These are phyloP conservation scores for Crotalaria pallida DNA, from an alignment of 306 rosid species.

Conservation along the genomic window DNA sequence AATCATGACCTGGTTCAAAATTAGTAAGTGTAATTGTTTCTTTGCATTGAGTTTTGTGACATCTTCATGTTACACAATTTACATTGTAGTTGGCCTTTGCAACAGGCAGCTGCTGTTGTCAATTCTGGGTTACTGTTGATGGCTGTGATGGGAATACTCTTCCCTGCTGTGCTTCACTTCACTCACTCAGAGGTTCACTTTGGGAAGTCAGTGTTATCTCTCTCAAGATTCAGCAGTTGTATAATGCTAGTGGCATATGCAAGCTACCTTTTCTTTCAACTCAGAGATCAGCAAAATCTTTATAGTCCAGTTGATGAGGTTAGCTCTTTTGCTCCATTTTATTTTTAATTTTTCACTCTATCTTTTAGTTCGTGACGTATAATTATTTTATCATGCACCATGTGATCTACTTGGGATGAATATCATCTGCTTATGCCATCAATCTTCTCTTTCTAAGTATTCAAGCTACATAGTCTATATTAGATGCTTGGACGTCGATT, in stretches of 20 bases:
- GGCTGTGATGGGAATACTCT: conserved; percentile 90
- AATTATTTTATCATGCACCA: neutral
- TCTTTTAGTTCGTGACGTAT: neutral
- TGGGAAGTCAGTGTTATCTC: conserved; percentile 72
- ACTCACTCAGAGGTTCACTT: conserved; percentile 76
- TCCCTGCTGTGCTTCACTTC: conserved; percentile 92
- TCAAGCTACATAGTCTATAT: neutral
- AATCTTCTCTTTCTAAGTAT: neutral
- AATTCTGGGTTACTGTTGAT: conserved; percentile 83
- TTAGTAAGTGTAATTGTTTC: conserved; percentile 14
- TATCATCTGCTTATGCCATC: neutral
- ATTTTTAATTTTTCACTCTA: neutral
- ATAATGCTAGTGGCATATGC: conserved; percentile 81
- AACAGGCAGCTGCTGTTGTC: conserved; percentile 77
- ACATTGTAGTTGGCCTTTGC: conserved; percentile 28
- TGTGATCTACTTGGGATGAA: neutral
- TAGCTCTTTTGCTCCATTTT: conserved; percentile 15
- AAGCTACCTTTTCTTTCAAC: conserved; percentile 84
- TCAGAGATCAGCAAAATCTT: conserved; percentile 54
- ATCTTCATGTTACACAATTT: conserved; percentile 8
- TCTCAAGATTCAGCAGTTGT: conserved; percentile 92
- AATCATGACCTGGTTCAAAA: conserved; percentile 48
- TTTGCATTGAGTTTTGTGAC: neutral
- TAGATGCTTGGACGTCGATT: neutral
- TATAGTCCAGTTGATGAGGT: conserved; percentile 59